Evolutionary conservation across 306 rosid species (phyloP).

Genomic region (Vigna angularis): DNA sequence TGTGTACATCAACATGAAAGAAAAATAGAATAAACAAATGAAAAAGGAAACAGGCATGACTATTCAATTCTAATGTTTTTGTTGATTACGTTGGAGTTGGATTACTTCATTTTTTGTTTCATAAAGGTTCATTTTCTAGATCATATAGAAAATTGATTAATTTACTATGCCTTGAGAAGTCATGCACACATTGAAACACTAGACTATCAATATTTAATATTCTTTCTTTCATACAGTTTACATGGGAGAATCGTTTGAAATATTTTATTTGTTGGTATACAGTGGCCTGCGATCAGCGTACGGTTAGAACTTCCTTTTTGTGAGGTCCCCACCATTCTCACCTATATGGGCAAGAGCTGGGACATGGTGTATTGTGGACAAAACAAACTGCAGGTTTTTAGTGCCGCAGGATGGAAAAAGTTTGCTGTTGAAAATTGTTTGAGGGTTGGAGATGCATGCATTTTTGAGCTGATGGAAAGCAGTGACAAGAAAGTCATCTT

Average conservation of each 20-base stretch:
- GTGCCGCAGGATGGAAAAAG: constrained; percentile 45
- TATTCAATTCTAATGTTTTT: constrained; percentile 26
- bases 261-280: constrained; percentile 31
- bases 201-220: background rate
- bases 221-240: constrained; percentile 13
- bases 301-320: constrained; percentile 45
- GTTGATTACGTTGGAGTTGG: constrained; percentile 4
- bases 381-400: constrained; percentile 11
- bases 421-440: constrained; percentile 60
- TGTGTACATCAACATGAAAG: constrained; percentile 2
- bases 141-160: background rate
- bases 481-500: constrained; percentile 43
- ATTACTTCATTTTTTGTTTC: constrained; percentile 1
- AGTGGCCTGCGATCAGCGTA: constrained; percentile 32
- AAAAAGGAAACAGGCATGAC: background rate
- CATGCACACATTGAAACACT: background rate
- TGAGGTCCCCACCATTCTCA: constrained; percentile 45
- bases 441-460: constrained; percentile 66
- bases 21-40: constrained; percentile 4
- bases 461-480: constrained; percentile 59
- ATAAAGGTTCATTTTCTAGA: constrained; percentile 5
- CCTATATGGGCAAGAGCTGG: constrained; percentile 53
- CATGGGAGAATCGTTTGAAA: constrained; percentile 13
- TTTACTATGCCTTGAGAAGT: constrained; percentile 16
- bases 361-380: constrained; percentile 46